A percentile compares a stretch with the other conserved stretches of the same genome.
Conservation (phyloP, 306 rosid genomes). For the Lathyrus tuberosus region DNA sequence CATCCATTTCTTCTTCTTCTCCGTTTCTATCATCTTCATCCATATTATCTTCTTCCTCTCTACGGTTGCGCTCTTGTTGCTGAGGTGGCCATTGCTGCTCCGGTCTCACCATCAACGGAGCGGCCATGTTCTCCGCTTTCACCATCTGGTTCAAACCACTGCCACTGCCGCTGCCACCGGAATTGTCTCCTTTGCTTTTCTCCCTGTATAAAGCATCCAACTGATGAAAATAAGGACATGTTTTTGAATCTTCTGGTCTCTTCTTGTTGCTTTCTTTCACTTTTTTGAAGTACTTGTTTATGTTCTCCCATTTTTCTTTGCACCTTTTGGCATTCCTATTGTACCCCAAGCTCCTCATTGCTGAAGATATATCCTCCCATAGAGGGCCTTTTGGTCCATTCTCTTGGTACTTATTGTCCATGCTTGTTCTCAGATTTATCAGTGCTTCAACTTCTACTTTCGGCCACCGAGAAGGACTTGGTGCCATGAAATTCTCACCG, state of each 20-base stretch:
- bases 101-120: slow-evolving; percentile 81
- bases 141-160: neutral
- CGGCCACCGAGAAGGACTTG: slow-evolving; percentile 87
- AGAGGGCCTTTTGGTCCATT: slow-evolving; percentile 84
- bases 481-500: slow-evolving; percentile 29
- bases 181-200: slow-evolving; percentile 45
- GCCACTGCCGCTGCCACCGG: neutral
- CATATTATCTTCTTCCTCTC: slow-evolving; percentile 46
- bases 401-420: slow-evolving; percentile 76
- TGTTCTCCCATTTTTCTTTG: slow-evolving; percentile 99
- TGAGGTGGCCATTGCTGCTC: slow-evolving; percentile 98
- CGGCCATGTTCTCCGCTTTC: slow-evolving; percentile 47
- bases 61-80: slow-evolving; percentile 2
- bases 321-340: slow-evolving; percentile 77
- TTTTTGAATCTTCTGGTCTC: slow-evolving; percentile 83
- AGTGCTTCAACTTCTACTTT: slow-evolving; percentile 76
- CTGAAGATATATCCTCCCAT: slow-evolving; percentile 88
- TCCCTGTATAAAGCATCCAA: slow-evolving; percentile 72
- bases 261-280: slow-evolving; percentile 86
- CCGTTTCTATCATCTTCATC: slow-evolving; percentile 41
- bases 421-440: slow-evolving; percentile 61
- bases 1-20: slow-evolving; percentile 45
- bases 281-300: slow-evolving; percentile 97
- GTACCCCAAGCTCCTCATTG: slow-evolving; percentile 72
- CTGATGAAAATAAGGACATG: slow-evolving; percentile 85